phyloP scores from a whole-genome alignment of 2,329 filamentous ascomycete species.

The Fusarium ramigenum region DNA sequence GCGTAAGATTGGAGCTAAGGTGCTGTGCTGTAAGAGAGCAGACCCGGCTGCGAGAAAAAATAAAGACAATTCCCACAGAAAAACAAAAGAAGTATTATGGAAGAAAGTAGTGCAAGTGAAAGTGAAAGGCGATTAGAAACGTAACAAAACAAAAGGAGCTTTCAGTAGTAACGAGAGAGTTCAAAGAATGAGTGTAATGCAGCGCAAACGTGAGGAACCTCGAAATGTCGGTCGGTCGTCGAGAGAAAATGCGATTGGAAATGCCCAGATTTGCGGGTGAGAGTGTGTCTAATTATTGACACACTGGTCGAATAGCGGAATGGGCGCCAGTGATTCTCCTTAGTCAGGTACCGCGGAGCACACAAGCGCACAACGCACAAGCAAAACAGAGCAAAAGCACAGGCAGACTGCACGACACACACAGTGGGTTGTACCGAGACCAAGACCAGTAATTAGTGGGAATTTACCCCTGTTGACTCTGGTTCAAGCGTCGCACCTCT shows the following conservation, averaged over 20 bases:
- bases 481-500: slow-evolving; percentile 27
- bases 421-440: slow-evolving; percentile 20
- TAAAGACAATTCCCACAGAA: slow-evolving; percentile 25
- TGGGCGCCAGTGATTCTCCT: slow-evolving; percentile 15
- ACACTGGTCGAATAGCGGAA: slow-evolving; percentile 12
- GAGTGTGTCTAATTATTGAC: slow-evolving; percentile 35
- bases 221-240: slow-evolving; percentile 17
- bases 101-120: neutral
- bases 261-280: slow-evolving; percentile 29
- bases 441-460: slow-evolving; percentile 31
- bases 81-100: neutral
- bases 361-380: slow-evolving; percentile 23
- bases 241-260: slow-evolving; percentile 21
- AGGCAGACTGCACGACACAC: slow-evolving; percentile 27
- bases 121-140: neutral
- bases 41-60: slow-evolving; percentile 41
- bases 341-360: slow-evolving; percentile 23
- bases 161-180: neutral
- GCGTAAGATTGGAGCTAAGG: slow-evolving; percentile 36
- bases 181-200: slow-evolving; percentile 22
- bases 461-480: slow-evolving; percentile 26
- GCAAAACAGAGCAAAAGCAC: slow-evolving; percentile 17
- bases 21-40: slow-evolving; percentile 26
- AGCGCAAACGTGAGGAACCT: slow-evolving; percentile 4
- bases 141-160: neutral